Evolutionary conservation across 176 grass and related monocot species (phyloP), one percentile per base, ranked within the genome.

Genomic region (Oryza officinalis): DNA sequence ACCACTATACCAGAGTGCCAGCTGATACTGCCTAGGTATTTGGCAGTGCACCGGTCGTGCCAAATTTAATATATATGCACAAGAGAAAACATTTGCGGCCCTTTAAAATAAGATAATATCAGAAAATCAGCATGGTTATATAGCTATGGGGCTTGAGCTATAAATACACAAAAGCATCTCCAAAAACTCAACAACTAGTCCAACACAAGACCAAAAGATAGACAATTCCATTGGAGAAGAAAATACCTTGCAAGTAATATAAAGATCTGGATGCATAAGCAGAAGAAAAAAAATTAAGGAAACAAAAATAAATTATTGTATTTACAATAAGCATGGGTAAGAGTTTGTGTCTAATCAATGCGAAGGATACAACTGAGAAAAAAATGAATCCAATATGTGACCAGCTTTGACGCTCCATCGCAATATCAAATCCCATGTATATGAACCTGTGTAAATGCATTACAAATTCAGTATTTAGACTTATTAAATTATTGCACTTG

Each of bases 351-450:
- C 67, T 54, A 84, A 69, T 74, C 54, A 70, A 84, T 28, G 11
- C 47, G 27, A 89, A 98, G 96, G 91, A 98, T 98, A 98, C 96
- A 81, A 98, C 92, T 81, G 93, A 95, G 83, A 98, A 98, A 90
- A 98, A 95, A 80, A 95, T 98, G 77, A 95, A 98, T 38, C 93
- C 93, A 76, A 95, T 68, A 66, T 95, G 96, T 59, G 95, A 93
- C 96, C 93, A 98, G 74, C 93, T 98, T 85, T 98, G 91, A 50
- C 80, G 81, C 82, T 95, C 89, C 67, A 98, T 91, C 27, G 91
- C 91, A 88, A 98, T 98, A 90, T 98, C 87, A 66, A 98, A 93
- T 52, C 96, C 96, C 96, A 98, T 98, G 60, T 98, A 98, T 90
- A 98, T 98, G 76, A 97, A 97, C 79, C 92, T 97, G 90, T 76